A percentile compares a stretch with the other conserved stretches of the same genome.
Conservation (phyloP, 140 eudicot genomes). For the Oenanthe javanica region DNA sequence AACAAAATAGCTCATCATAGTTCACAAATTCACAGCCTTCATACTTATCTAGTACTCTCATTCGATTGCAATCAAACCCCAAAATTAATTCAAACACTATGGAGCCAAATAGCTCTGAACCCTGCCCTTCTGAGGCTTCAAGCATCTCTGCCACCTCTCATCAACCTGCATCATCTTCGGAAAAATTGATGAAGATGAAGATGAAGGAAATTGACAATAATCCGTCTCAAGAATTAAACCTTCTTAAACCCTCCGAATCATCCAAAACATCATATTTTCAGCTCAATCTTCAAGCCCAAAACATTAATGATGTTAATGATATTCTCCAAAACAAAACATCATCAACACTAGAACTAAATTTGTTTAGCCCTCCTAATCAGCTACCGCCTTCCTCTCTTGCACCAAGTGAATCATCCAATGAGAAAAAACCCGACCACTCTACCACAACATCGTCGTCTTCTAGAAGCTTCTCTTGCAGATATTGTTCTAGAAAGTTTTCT, state of each 20-base stretch:
- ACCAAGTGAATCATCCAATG: background rate
- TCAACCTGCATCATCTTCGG: background rate
- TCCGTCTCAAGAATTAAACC: background rate
- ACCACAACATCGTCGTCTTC: background rate
- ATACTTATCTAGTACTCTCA: background rate
- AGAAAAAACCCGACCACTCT: background rate
- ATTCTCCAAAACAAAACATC: background rate
- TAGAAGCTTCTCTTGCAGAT: conserved; percentile 15
- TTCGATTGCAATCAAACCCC: background rate
- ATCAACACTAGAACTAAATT: conserved; percentile 11
- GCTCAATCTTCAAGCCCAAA: conserved; percentile 4
- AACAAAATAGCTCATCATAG: background rate
- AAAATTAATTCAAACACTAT: background rate
- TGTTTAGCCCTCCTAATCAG: background rate
- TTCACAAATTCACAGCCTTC: background rate
- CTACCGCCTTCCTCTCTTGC: background rate
- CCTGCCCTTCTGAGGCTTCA: conserved; percentile 9
- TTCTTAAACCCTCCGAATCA: background rate
- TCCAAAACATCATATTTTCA: background rate
- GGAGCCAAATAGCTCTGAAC: conserved; percentile 9
- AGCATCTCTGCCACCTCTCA: conserved; percentile 14
- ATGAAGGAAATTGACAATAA: background rate
- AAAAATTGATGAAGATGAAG: background rate
- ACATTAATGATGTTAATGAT: background rate
- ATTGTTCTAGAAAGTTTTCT: conserved; percentile 25